These are phyloP conservation scores for Raffaelea ambrosiae DNA, from an alignment of 2,329 filamentous ascomycete species.

Conservation along the genomic window DNA sequence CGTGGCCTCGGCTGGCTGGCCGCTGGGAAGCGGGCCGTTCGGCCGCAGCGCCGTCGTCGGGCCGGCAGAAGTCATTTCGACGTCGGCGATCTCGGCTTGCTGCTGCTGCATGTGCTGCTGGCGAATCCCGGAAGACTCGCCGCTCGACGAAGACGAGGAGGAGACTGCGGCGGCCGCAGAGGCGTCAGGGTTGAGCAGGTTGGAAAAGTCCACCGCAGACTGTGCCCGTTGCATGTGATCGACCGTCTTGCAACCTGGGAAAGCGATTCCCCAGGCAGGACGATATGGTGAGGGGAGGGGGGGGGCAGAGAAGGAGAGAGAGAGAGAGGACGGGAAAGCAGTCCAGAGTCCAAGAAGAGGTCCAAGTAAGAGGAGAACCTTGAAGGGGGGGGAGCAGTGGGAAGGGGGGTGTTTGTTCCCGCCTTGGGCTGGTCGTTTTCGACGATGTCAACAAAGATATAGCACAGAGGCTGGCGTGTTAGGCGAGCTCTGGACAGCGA, in stretches of 20 bases:
- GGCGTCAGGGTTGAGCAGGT: constrained; percentile 57
- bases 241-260: constrained; percentile 17
- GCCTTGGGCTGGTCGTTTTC: no score
- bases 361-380: no score
- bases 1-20: constrained; percentile 47
- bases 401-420: no score
- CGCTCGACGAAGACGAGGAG: no score
- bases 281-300: not conserved
- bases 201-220: constrained; percentile 67
- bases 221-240: constrained; percentile 69
- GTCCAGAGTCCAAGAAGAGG: no score
- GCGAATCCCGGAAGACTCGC: constrained; percentile 18
- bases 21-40: constrained; percentile 53
- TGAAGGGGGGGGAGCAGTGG: no score
- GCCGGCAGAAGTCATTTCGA: constrained; percentile 32
- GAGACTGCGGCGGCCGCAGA: constrained; percentile 9
- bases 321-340: no score
- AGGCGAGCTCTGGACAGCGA: no score
- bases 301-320: not conserved
- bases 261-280: constrained; percentile 4
- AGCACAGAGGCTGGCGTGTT: no score
- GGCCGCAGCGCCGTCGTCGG: constrained; percentile 30
- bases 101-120: constrained; percentile 20
- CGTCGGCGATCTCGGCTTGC: constrained; percentile 20
- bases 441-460: no score